phyloP scores from a whole-genome alignment of 257 asterid species.

The Eucommia ulmoides region DNA sequence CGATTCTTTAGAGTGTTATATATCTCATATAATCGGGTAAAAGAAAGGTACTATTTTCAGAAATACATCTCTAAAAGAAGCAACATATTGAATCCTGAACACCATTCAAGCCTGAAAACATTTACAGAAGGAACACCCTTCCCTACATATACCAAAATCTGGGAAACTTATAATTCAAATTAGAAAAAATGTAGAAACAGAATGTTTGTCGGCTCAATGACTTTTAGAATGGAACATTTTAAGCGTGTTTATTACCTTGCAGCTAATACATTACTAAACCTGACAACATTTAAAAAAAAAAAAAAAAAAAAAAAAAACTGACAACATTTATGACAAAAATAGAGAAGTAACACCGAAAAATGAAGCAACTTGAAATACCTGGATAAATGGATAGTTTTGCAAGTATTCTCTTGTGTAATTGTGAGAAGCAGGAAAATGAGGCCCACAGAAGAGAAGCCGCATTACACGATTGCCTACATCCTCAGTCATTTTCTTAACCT shows the following conservation, averaged over 20 bases:
- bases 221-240: background rate
- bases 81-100: no score
- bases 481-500: background rate
- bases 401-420: background rate
- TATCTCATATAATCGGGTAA: no score
- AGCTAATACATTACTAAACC: background rate
- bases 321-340: background rate
- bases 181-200: no score
- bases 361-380: background rate
- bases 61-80: no score
- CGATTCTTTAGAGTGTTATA: no score
- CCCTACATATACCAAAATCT: no score
- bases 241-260: background rate
- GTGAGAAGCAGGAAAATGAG: slow-evolving; percentile 5
- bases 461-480: background rate
- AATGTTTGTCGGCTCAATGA: no score
- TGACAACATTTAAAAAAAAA: background rate
- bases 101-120: no score
- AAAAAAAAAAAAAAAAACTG: no score
- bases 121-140: no score
- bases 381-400: background rate
- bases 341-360: background rate
- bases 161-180: no score
- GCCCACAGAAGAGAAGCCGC: background rate
- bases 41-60: no score